phyloP scores from a whole-genome alignment of 2,329 filamentous ascomycete species.

The Colletotrichum musicola region DNA sequence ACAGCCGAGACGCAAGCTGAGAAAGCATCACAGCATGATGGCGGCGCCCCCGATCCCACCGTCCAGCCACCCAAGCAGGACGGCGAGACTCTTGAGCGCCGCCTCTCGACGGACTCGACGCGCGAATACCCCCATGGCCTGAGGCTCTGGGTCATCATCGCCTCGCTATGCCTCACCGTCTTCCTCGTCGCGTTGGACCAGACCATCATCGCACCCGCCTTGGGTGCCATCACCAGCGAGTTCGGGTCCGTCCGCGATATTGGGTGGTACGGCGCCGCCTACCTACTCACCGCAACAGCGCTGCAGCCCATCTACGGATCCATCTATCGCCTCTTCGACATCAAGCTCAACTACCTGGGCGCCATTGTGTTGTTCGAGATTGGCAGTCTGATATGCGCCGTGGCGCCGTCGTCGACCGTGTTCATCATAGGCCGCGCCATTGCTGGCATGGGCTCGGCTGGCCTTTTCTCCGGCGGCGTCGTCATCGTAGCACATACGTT shows the following conservation, averaged over 20 bases:
- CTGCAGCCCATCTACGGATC: conserved; percentile 64
- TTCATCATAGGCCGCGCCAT: conserved; percentile 67
- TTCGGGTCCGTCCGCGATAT: conserved; percentile 61
- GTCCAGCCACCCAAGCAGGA: too few species aligned
- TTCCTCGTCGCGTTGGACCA: conserved; percentile 65
- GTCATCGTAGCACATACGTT: conserved; percentile 62
- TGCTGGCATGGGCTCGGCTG: conserved; percentile 64
- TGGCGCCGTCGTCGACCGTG: conserved; percentile 59
- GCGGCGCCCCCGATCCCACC: too few species aligned
- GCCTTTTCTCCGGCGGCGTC: conserved; percentile 64
- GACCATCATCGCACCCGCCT: conserved; percentile 64
- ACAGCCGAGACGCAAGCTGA: too few species aligned
- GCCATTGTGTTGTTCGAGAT: conserved; percentile 59
- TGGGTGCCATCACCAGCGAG: conserved; percentile 64
- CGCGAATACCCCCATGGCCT: conserved; percentile 55
- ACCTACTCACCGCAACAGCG: conserved; percentile 62
- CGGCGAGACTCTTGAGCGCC: too few species aligned
- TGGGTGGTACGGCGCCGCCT: conserved; percentile 65
- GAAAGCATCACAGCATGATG: too few species aligned
- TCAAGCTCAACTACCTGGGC: conserved; percentile 60
- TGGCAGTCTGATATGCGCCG: conserved; percentile 58
- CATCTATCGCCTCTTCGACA: conserved; percentile 63
- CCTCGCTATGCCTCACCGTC: conserved; percentile 58
- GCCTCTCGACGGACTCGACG: too few species aligned
- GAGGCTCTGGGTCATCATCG: conserved; percentile 56